Conservation (phyloP, 352 stramenopile genomes). For the Pythium aquatile region DNA sequence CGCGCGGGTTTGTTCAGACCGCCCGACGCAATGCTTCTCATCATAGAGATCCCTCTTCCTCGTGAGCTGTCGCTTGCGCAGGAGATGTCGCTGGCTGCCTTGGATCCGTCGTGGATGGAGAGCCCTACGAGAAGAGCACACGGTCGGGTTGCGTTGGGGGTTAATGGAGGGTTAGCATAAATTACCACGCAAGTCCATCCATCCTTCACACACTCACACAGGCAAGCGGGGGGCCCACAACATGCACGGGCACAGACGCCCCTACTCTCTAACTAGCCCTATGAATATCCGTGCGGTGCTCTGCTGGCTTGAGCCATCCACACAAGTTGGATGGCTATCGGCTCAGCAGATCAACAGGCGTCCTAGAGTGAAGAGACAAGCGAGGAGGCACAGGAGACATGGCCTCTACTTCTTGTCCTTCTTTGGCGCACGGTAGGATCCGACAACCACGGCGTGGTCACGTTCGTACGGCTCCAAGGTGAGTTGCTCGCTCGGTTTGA, state of each 20-base stretch:
- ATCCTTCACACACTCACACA: slow-evolving; percentile 12
- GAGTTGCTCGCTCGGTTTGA: slow-evolving; percentile 98
- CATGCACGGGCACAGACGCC: slow-evolving; percentile 6
- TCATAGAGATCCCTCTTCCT: slow-evolving; percentile 62
- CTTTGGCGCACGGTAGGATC: slow-evolving; percentile 80
- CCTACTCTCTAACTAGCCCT: background rate
- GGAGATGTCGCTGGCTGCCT: background rate
- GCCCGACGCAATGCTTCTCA: slow-evolving; percentile 84
- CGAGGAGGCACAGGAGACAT: slow-evolving; percentile 9
- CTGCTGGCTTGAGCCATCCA: background rate
- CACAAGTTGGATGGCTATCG: background rate
- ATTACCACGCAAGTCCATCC: slow-evolving; percentile 14
- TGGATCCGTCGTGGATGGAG: background rate
- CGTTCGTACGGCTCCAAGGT: slow-evolving; percentile 99
- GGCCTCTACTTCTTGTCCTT: slow-evolving; percentile 53
- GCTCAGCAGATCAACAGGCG: background rate
- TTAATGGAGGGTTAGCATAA: slow-evolving; percentile 23
- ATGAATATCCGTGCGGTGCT: slow-evolving; percentile 21
- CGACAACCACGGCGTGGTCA: slow-evolving; percentile 98
- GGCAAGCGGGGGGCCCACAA: slow-evolving; percentile 5
- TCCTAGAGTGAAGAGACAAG: slow-evolving; percentile 19
- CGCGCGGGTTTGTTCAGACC: slow-evolving; percentile 73
- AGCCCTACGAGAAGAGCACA: slow-evolving; percentile 21
- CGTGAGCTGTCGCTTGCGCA: background rate
- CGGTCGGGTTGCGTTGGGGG: slow-evolving; percentile 2